These are phyloP conservation scores for Sicyos baderoa DNA, from an alignment of 306 rosid species.

Conservation along the genomic window DNA sequence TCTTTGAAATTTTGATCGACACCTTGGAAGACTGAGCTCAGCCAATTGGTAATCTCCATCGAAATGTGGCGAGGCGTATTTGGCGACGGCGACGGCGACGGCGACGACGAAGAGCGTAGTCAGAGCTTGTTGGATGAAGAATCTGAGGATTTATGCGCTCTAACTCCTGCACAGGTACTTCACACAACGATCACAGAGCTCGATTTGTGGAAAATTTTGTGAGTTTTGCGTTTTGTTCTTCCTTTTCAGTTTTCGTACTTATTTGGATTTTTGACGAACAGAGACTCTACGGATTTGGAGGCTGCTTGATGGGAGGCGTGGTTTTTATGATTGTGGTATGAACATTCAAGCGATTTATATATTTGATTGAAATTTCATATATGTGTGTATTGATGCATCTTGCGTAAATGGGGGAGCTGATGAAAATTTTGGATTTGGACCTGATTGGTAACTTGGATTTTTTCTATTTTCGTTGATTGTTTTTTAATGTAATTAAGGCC, in stretches of 20 bases:
- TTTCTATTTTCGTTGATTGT: neutral
- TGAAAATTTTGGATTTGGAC: slow-evolving; percentile 7
- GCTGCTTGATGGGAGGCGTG: slow-evolving; percentile 58
- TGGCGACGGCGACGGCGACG: too few species aligned
- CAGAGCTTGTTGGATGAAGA: slow-evolving; percentile 52
- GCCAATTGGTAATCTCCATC: neutral
- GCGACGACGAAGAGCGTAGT: slow-evolving; percentile 39
- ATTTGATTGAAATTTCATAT: neutral
- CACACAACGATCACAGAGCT: neutral
- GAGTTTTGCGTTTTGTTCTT: neutral
- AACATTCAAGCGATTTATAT: slow-evolving; percentile 9
- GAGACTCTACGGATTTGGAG: slow-evolving; percentile 83
- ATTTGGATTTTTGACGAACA: slow-evolving; percentile 36
- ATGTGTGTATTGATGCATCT: neutral
- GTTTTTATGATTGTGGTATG: slow-evolving; percentile 74
- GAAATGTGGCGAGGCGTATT: too few species aligned
- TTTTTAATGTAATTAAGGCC: neutral
- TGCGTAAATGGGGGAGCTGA: neutral
- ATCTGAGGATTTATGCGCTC: slow-evolving; percentile 49
- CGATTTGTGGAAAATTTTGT: neutral
- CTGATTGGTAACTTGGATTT: neutral
- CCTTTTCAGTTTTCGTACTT: slow-evolving; percentile 11
- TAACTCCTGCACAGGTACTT: slow-evolving; percentile 68
- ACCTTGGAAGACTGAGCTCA: neutral
- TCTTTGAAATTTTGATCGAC: too few species aligned